Conservation (phyloP, 805 yeast genomes). For the Wickerhamiella shivajii region DNA sequence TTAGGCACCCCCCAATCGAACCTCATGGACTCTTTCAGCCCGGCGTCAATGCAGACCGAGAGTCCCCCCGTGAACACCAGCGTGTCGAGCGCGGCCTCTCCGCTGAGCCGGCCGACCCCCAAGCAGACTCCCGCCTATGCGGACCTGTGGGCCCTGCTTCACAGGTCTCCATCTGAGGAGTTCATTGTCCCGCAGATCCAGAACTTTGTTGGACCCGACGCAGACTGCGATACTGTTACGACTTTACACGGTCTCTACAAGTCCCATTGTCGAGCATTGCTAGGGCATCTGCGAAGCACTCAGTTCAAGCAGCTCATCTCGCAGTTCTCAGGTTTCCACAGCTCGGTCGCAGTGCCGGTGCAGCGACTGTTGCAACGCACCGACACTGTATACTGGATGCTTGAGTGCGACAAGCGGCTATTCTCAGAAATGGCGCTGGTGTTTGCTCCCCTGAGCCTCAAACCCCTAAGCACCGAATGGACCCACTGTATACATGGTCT, state of each 20-base stretch:
- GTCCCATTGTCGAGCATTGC: slow-evolving; percentile 46
- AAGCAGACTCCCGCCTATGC: neutral
- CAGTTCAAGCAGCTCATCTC: slow-evolving; percentile 46
- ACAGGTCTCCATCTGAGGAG: slow-evolving; percentile 17
- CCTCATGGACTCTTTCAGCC: slow-evolving; percentile 7
- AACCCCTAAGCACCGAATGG: slow-evolving; percentile 42
- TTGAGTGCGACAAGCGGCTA: slow-evolving; percentile 49
- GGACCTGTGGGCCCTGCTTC: neutral
- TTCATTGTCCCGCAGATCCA: slow-evolving; percentile 28
- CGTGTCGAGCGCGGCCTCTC: slow-evolving; percentile 1
- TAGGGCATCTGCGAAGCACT: slow-evolving; percentile 54
- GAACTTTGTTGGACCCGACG: slow-evolving; percentile 30
- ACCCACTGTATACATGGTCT: slow-evolving; percentile 40
- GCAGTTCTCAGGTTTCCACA: slow-evolving; percentile 37
- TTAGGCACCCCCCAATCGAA: slow-evolving; percentile 1
- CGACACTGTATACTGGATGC: slow-evolving; percentile 44
- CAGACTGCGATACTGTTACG: slow-evolving; percentile 43
- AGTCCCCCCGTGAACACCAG: slow-evolving; percentile 4
- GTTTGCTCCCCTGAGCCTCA: slow-evolving; percentile 47
- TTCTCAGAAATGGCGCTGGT: slow-evolving; percentile 41
- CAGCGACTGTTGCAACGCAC: slow-evolving; percentile 40
- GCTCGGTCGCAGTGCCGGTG: slow-evolving; percentile 48
- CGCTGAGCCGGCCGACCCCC: slow-evolving; percentile 1
- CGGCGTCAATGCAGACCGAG: slow-evolving; percentile 4
- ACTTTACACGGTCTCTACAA: slow-evolving; percentile 49